Percentiles rank a stretch among this genome's conserved stretches.
Conservation (phyloP, 2,329 filamentous ascomycete genomes). For the Penicillium fuscoglaucum region DNA sequence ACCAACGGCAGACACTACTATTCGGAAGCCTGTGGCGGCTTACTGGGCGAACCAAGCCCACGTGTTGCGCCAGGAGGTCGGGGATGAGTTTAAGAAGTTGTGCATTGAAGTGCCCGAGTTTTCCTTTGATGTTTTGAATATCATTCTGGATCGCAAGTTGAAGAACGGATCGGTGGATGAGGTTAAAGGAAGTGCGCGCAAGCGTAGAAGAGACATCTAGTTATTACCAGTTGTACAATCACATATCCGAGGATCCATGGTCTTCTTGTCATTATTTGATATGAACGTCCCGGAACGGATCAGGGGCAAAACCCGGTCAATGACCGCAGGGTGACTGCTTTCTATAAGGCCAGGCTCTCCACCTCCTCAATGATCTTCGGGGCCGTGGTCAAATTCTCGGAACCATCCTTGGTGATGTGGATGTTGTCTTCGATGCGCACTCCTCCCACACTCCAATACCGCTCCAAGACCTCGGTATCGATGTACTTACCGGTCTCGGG, state of each 20-base stretch:
- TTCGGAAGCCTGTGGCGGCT: constrained; percentile 79
- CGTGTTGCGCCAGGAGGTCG: constrained; percentile 79
- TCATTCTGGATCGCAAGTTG: constrained; percentile 49
- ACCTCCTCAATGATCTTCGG: constrained; percentile 72
- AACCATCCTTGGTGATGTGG: constrained; percentile 72
- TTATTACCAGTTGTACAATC: neutral
- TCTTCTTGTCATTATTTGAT: neutral
- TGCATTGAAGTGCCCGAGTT: constrained; percentile 91
- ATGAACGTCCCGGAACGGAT: neutral
- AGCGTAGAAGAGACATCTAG: constrained; percentile 38
- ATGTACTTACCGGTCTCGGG: constrained; percentile 74
- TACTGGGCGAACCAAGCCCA: constrained; percentile 86
- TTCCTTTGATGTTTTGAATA: constrained; percentile 82
- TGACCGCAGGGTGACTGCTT: neutral
- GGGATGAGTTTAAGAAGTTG: constrained; percentile 78
- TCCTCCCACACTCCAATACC: constrained; percentile 86
- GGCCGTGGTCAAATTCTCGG: constrained; percentile 79
- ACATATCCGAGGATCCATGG: neutral
- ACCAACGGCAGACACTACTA: constrained; percentile 64
- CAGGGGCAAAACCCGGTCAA: neutral
- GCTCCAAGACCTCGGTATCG: constrained; percentile 68
- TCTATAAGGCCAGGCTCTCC: constrained; percentile 46
- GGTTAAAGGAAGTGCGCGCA: constrained; percentile 41
- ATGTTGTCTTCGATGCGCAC: constrained; percentile 93
- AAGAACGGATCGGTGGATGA: constrained; percentile 39